A percentile compares a stretch with the other conserved stretches of the same genome.
Conservation (phyloP, 78 protist genomes). For the Dictyostelium brefeldianum region DNA sequence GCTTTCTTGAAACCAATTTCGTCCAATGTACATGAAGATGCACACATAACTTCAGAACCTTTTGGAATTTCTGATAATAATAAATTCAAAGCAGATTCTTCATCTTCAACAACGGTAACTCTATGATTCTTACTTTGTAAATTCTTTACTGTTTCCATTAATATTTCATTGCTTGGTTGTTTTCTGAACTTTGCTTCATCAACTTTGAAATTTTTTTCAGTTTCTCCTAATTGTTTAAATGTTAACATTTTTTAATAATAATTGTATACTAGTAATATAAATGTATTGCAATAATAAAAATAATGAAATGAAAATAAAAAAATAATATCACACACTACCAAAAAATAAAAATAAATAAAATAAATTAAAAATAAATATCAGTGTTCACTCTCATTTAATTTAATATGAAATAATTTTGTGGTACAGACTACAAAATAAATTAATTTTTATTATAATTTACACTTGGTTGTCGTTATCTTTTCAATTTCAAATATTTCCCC, state of each 20-base stretch:
- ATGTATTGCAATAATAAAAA: background rate
- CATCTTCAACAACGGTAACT: slow-evolving; percentile 44
- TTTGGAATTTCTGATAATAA: slow-evolving; percentile 21
- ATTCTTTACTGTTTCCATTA: background rate
- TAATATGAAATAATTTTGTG: no score
- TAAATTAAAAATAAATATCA: no score
- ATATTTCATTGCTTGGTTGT: slow-evolving; percentile 8
- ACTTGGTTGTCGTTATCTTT: no score
- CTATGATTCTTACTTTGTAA: slow-evolving; percentile 12
- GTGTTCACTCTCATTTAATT: no score
- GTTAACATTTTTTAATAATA: background rate
- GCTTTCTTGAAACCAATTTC: slow-evolving; percentile 55
- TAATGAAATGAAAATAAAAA: no score
- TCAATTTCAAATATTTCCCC: no score
- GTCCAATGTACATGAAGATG: slow-evolving; percentile 11
- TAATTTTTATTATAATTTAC: no score
- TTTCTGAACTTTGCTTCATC: slow-evolving; percentile 28
- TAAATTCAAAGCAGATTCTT: background rate
- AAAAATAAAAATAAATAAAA: no score
- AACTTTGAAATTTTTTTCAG: slow-evolving; percentile 49
- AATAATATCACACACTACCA: no score
- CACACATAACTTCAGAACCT: slow-evolving; percentile 17
- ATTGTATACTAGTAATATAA: no score
- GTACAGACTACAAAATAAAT: no score
- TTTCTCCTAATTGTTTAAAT: slow-evolving; percentile 14